phyloP scores from a whole-genome alignment of 106 monocot species.

The Hemerocallis citrina region DNA sequence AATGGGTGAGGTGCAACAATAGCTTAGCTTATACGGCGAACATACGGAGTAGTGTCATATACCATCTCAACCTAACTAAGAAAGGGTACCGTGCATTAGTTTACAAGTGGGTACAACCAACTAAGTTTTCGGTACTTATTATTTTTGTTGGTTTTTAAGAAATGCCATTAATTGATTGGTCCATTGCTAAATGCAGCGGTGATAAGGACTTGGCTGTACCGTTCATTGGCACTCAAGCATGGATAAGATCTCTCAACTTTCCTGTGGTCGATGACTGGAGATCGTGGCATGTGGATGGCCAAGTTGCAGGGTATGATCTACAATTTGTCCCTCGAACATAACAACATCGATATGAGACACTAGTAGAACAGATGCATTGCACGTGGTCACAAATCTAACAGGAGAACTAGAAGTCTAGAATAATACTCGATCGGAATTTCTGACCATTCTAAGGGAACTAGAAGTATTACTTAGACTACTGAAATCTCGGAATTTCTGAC shows the following conservation, averaged over 20 bases:
- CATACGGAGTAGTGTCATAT: slow-evolving; percentile 18
- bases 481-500: no score
- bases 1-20: slow-evolving; percentile 9
- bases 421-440: no score
- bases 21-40: neutral
- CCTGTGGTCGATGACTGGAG: slow-evolving; percentile 9
- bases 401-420: no score
- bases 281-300: slow-evolving; percentile 25
- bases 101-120: slow-evolving; percentile 49
- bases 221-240: slow-evolving; percentile 5
- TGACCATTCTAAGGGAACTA: no score
- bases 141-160: no score
- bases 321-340: no score
- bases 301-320: slow-evolving; percentile 29
- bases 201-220: slow-evolving; percentile 6
- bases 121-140: no score
- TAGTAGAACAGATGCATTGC: no score
- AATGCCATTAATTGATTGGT: neutral
- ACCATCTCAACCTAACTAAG: slow-evolving; percentile 35
- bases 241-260: slow-evolving; percentile 11
- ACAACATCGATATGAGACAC: no score
- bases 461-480: no score
- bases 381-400: no score
- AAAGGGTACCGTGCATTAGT: slow-evolving; percentile 44
- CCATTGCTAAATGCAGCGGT: slow-evolving; percentile 3